A percentile compares a stretch with the other conserved stretches of the same genome.
phyloP scores from a whole-genome alignment of 1,139 yeast species.

The Kazachstania sp. region DNA sequence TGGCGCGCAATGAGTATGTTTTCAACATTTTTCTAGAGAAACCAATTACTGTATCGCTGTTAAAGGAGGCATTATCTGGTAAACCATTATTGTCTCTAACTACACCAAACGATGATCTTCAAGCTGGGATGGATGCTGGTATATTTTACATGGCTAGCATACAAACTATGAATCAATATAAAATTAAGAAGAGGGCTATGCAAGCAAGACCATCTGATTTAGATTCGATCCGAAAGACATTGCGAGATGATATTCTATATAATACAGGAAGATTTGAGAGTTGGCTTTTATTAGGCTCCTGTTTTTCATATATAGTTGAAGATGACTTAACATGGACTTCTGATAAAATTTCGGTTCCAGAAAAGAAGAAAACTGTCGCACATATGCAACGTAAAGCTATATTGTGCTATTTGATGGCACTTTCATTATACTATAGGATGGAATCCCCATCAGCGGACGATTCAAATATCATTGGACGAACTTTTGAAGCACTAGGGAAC shows the following conservation, averaged over 20 bases:
- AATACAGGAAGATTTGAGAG: conserved; percentile 67
- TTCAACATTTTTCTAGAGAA: conserved; percentile 47
- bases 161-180: conserved; percentile 55
- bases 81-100: conserved; percentile 36
- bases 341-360: conserved; percentile 62
- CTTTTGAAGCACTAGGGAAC: conserved; percentile 24
- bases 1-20: conserved; percentile 35
- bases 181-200: conserved; percentile 60
- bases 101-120: conserved; percentile 31
- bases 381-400: conserved; percentile 61
- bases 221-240: conserved; percentile 59
- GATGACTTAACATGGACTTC: conserved; percentile 89
- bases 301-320: conserved; percentile 71
- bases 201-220: conserved; percentile 77
- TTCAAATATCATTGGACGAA: conserved; percentile 25
- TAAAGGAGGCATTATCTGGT: conserved; percentile 56
- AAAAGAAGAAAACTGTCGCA: conserved; percentile 56
- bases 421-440: conserved; percentile 23
- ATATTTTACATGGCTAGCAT: conserved; percentile 69
- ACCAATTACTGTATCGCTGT: conserved; percentile 42
- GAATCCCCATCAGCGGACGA: conserved; percentile 9
- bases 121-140: conserved; percentile 43
- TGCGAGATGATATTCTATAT: conserved; percentile 58
- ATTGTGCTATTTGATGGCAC: conserved; percentile 68
- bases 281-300: conserved; percentile 80